These are phyloP conservation scores for Gracilaria gracilis DNA, from an alignment of 23 red algal genomes.

Conservation along the genomic window DNA sequence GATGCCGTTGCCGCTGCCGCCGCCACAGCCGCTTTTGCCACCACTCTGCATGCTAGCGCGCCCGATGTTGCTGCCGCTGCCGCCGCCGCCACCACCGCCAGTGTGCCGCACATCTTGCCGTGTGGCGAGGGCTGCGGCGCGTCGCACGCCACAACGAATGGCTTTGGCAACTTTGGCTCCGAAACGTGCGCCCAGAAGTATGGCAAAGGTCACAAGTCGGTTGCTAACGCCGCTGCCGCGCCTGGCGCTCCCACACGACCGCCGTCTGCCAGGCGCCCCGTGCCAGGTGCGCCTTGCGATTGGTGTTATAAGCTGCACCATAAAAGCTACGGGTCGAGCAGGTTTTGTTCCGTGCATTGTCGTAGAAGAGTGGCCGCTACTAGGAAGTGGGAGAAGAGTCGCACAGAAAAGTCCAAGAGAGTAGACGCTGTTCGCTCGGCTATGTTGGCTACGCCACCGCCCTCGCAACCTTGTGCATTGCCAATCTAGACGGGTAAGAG, in stretches of 20 bases:
- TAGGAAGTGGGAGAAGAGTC: constrained; percentile 75
- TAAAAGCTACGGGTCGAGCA: constrained; percentile 69
- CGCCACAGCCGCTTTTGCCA: constrained; percentile 6
- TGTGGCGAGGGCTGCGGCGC: constrained; percentile 66
- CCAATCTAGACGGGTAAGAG: constrained; percentile 27
- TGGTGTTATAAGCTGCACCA: constrained; percentile 57
- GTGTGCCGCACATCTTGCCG: constrained; percentile 17
- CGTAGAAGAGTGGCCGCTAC: constrained; percentile 67
- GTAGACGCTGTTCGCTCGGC: constrained; percentile 60
- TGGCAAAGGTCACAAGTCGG: constrained; percentile 72
- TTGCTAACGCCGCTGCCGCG: constrained; percentile 23
- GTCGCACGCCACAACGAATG: constrained; percentile 59
- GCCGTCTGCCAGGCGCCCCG: background rate
- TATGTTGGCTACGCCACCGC: constrained; percentile 39
- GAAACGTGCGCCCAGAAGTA: constrained; percentile 67
- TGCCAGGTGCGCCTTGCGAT: constrained; percentile 48
- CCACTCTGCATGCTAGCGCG: no score
- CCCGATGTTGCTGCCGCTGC: background rate
- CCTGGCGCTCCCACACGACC: constrained; percentile 7
- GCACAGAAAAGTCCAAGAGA: constrained; percentile 37
- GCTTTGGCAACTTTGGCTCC: constrained; percentile 76
- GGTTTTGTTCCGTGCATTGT: constrained; percentile 81
- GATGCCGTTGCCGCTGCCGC: constrained; percentile 24
- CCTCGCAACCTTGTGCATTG: background rate
- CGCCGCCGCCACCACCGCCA: constrained; percentile 12